Evolutionary conservation across 176 grass and related monocot genomes (phyloP), one percentile per base, ranked within the genome.

Genomic region (Cenchrus americanus): DNA sequence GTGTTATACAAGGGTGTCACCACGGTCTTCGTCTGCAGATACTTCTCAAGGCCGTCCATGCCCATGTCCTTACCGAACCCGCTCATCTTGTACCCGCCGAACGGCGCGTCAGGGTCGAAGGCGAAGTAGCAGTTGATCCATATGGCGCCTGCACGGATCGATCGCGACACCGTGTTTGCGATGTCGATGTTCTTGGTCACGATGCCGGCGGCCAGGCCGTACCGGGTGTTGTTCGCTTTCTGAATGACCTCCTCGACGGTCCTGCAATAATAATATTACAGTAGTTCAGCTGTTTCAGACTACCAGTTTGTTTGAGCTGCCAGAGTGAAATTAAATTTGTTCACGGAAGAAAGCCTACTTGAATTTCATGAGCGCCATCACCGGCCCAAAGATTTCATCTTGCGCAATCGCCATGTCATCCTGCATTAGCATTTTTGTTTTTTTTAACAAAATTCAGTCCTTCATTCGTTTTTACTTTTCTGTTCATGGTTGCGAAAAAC

Each of bases 41-140:
- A 96, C 73, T 96, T 93, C 30, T 96, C 91, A 19, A 96, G 91
- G 37, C 43, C 91, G 14, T 96, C 94, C 66, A 91, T 68, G 40
- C 94, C 94, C 88, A 87, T 83, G 71, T 96, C 94, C 83, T 93
- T 96, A 76, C 94, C 94, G 42, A 89, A 89, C 0, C 94, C 94
- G 14, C 94, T 96, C 91, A 93, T 93, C 85, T 96, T 96, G 86
- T 58, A 96, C 9, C 94, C 93, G 0, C 94, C 94, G 55, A 96
- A 93, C 1, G 94, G 94, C 12, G 47, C 68, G 23, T 91, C 91
- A 0, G 12, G 4, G 60, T 96, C 94, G 19, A 96, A 85, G 8
- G 72, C 94, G 3, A 93, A 6, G 94, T 93, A 96, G 80, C 94
- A 93, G 75, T 96, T 96, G 24, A 96, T 80, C 94, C 94, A 96